Evolutionary conservation across 108 stramenopile species (phyloP).

Genomic region (Heterococcus sp.): DNA sequence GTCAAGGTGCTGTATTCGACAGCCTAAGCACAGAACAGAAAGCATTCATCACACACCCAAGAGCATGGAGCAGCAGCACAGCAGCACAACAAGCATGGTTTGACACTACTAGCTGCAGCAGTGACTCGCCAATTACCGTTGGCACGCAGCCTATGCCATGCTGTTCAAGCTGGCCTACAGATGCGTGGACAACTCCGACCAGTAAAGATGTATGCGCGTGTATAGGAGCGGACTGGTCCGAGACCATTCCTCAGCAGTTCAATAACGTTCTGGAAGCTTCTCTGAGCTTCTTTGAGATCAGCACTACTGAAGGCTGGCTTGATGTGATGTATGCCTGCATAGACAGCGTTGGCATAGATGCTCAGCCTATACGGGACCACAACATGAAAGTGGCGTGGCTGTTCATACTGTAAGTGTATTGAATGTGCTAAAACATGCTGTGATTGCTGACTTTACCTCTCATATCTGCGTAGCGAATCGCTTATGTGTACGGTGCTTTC

Average conservation of each 20-base stretch:
- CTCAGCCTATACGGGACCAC: slow-evolving; percentile 53
- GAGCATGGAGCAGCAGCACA: slow-evolving; percentile 5
- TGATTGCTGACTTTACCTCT: too few species aligned
- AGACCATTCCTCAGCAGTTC: slow-evolving; percentile 54
- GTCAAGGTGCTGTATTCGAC: slow-evolving; percentile 13
- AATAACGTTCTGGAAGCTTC: slow-evolving; percentile 60
- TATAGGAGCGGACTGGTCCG: slow-evolving; percentile 2
- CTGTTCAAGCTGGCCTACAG: slow-evolving; percentile 5
- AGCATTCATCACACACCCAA: neutral
- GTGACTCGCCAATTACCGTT: neutral
- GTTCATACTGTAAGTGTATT: slow-evolving; percentile 63
- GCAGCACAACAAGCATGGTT: slow-evolving; percentile 31
- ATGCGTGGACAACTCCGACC: neutral
- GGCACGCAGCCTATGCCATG: neutral
- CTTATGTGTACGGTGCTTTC: too few species aligned
- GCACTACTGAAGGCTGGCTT: slow-evolving; percentile 66
- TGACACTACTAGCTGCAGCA: neutral
- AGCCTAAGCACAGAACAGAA: neutral
- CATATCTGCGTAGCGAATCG: too few species aligned
- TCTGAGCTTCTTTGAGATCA: slow-evolving; percentile 64
- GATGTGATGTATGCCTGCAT: slow-evolving; percentile 61
- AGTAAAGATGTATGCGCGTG: slow-evolving; percentile 16
- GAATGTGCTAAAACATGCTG: too few species aligned
- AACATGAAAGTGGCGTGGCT: slow-evolving; percentile 43
- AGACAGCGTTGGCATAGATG: slow-evolving; percentile 56